Evolutionary conservation across 1,284 basidiomycete species (phyloP), one percentile per base, ranked within the genome.

Genomic region (Wallemia hederae): DNA sequence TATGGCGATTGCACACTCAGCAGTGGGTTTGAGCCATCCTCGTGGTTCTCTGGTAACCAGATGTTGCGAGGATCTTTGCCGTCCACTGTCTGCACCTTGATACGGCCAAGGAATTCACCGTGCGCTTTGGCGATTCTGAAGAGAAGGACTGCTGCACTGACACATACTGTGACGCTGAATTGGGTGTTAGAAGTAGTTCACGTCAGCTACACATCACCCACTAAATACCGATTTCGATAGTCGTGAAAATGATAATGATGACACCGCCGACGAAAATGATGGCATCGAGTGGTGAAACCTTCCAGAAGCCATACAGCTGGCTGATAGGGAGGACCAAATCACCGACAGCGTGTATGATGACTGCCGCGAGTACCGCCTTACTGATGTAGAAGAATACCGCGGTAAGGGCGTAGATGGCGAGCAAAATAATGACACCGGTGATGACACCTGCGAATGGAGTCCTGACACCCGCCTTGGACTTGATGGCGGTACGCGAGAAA

Each of bases 191-290:
- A 39, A 19, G 15, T 1, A 24, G 19, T 24, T 22, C 3, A 56
- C 22, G 31, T 22, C 9, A 60, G 5, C 24, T 5, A 9, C 24
- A 25, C 33, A 24, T 27, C 24, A 39, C 25, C 11, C 24, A 22
- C n/a, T 98, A 98, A 70, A 98, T 91, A 61, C 92, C 94, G 62
- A 87, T 78, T 73, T 98, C 92, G 67, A 96, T 89, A 29, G 79
- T 78, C 49, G 83, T 80, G 74, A 91, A 91, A 57, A 92, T 71
- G 11, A 88, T 91, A 67, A 87, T 81, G 28, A 97, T 71, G 19
- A 98, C 92, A 24, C 87, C 86, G 0, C 82, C 85, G 22, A 74
- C 66, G 78, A 85, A 98, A 70, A 98, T 97, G 67, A 92, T 49
- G 71, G 86, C 89, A 70, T 98, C 92, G 61, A 96, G 72, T 0